phyloP scores from a whole-genome alignment of 2,329 filamentous ascomycete species.

The Elsinoe necatrix region DNA sequence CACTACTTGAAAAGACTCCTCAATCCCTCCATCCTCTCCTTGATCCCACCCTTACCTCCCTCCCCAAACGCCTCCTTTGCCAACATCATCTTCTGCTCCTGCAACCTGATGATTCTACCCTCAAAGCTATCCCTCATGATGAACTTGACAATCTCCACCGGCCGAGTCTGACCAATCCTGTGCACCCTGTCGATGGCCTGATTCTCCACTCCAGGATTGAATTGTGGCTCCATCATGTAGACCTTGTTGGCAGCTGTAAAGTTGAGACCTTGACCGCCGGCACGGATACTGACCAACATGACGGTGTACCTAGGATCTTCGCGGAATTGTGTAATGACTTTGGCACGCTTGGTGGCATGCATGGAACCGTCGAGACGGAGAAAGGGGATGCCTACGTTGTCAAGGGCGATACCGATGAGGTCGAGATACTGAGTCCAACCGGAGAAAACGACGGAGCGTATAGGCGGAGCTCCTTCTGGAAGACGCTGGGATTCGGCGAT shows the following conservation, averaged over 20 bases:
- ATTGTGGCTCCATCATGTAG: constrained; percentile 97
- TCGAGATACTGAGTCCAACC: constrained; percentile 95
- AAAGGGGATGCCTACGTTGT: constrained; percentile 56
- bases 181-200: constrained; percentile 93
- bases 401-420: constrained; percentile 75
- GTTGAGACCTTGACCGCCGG: constrained; percentile 85
- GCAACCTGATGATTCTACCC: constrained; percentile 82
- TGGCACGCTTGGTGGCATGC: constrained; percentile 63
- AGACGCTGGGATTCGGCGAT: constrained; percentile 53
- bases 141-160: constrained; percentile 77
- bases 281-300: constrained; percentile 85
- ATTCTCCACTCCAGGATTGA: constrained; percentile 89
- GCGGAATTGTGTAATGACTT: constrained; percentile 69
- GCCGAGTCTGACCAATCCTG: constrained; percentile 79
- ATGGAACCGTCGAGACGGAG: constrained; percentile 87
- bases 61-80: constrained; percentile 73
- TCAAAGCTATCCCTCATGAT: constrained; percentile 90
- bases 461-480: constrained; percentile 57
- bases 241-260: constrained; percentile 77
- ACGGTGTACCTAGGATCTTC: constrained; percentile 63
- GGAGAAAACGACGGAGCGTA: constrained; percentile 81
- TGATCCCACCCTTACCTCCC: constrained; percentile 51
- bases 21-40: constrained; percentile 55
- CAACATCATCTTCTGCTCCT: constrained; percentile 85
- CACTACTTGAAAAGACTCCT: constrained; percentile 45